Evolutionary conservation across 2,329 filamentous ascomycete species (phyloP), one percentile per base, ranked within the genome.

Genomic region (Purpureocillium lavendulum): DNA sequence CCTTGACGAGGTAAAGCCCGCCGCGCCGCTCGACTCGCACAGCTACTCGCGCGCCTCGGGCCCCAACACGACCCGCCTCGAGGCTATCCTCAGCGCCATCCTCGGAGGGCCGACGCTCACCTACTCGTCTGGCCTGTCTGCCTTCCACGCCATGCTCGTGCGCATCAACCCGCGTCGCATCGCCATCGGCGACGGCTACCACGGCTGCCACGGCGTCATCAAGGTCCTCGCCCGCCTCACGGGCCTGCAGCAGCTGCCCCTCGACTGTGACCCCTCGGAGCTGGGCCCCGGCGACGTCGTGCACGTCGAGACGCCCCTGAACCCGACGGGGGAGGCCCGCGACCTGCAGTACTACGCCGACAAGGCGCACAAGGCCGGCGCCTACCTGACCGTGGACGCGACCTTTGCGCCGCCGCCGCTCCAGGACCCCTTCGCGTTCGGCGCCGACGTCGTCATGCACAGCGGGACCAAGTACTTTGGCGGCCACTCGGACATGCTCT

Each of bases 401-500:
- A 98, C 92, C 0, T 96, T 98, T 62, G 92, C 80, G 3, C 92
- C 92, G 31, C 92, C 92, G 26, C 86, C 87, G 21, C 67, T 98
- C 42, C 83, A 87, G 58, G 85, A 96, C 53, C 89, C 92, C 0
- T 92, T 97, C 53, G 56, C 60, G 21, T 82, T 75, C 58, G 90
- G 87, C 35, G 87, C 84, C 21, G 90, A 97, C 61, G 63, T 89
- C 1, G 77, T 95, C 28, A 84, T 97, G 86, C 92, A 98, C 64
- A 84, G 77, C 38, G 92, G 88, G 4, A 95, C 89, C 14, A 98
- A 97, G 70, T 98, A 97, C 63, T 78, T 98, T 49, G 92, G 92
- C 15, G 92, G 92, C 0, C 92, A 98, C 65, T 90, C 83, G 48
- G 92, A 98, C 63, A 73, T 97, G 73, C 76, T 97, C 6, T 94